phyloP scores from a whole-genome alignment of 768 basidiomycete species.

The Coprinopsis sp. region DNA sequence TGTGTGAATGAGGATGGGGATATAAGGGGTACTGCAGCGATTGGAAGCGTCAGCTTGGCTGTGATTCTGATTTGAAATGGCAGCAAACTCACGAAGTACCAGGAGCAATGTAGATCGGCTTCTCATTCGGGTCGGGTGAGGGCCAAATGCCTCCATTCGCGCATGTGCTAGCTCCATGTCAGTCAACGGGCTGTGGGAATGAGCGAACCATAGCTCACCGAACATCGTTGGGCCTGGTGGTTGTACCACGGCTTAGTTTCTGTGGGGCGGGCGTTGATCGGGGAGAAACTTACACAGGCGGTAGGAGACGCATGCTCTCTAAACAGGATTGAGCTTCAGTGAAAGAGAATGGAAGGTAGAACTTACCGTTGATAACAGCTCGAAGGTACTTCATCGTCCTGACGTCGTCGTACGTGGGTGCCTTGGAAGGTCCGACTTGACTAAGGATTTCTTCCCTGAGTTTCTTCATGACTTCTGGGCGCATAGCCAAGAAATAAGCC shows the following conservation, averaged over 20 bases:
- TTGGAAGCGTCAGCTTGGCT: neutral
- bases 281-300: constrained; percentile 17
- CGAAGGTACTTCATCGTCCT: constrained; percentile 35
- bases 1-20: constrained; percentile 44
- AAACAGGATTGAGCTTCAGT: neutral
- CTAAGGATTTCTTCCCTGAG: constrained; percentile 26
- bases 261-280: neutral
- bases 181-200: neutral
- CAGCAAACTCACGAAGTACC: constrained; percentile 25
- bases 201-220: constrained; percentile 4
- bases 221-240: constrained; percentile 12
- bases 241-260: neutral
- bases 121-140: constrained; percentile 14
- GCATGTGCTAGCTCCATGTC: constrained; percentile 24
- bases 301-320: constrained; percentile 23
- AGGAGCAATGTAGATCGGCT: constrained; percentile 29
- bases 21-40: constrained; percentile 22
- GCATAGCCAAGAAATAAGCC: constrained; percentile 23
- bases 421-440: constrained; percentile 20
- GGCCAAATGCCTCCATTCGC: constrained; percentile 18
- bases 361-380: constrained; percentile 31
- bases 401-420: constrained; percentile 28
- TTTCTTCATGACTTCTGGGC: constrained; percentile 22
- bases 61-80: too few species aligned
- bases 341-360: constrained; percentile 15